Conservation (phyloP, 2,329 filamentous ascomycete genomes). For the Cercospora nicotianae region DNA sequence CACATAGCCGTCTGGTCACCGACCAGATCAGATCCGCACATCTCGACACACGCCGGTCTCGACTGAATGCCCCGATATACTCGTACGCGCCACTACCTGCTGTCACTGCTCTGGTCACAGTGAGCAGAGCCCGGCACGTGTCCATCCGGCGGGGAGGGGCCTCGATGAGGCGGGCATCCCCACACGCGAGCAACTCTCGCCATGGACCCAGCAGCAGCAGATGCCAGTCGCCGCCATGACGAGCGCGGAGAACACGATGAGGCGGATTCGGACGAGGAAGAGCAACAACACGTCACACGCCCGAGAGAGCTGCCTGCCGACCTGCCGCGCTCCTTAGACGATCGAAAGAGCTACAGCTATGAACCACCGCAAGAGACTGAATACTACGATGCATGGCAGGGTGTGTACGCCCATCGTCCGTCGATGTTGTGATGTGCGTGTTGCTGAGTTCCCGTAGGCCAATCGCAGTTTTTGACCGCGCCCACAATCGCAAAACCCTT, state of each 20-base stretch:
- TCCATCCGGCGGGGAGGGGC: background rate
- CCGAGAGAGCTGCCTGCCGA: conserved; percentile 69
- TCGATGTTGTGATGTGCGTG: background rate
- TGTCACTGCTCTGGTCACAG: background rate
- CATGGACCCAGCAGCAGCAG: conserved; percentile 23
- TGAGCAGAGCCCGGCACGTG: background rate
- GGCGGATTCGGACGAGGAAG: conserved; percentile 27
- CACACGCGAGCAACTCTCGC: conserved; percentile 15
- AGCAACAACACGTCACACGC: conserved; percentile 35
- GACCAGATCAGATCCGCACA: background rate
- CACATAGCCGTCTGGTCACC: background rate
- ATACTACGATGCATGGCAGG: conserved; percentile 99
- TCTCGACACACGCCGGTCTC: background rate
- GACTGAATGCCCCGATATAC: background rate
- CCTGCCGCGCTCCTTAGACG: conserved; percentile 87
- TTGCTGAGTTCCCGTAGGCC: conserved; percentile 57
- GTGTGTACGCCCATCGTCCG: conserved; percentile 49
- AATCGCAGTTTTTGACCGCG: conserved; percentile 90
- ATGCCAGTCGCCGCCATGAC: conserved; percentile 12
- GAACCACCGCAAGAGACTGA: conserved; percentile 79
- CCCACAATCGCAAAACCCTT: conserved; percentile 82
- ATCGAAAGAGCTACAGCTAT: conserved; percentile 67
- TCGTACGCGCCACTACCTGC: background rate
- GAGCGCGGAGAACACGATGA: conserved; percentile 14
- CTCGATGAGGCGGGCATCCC: conserved; percentile 10